Evolutionary conservation across 768 basidiomycete species (phyloP), one percentile per base, ranked within the genome.

Genomic region (Mycena haematopus): DNA sequence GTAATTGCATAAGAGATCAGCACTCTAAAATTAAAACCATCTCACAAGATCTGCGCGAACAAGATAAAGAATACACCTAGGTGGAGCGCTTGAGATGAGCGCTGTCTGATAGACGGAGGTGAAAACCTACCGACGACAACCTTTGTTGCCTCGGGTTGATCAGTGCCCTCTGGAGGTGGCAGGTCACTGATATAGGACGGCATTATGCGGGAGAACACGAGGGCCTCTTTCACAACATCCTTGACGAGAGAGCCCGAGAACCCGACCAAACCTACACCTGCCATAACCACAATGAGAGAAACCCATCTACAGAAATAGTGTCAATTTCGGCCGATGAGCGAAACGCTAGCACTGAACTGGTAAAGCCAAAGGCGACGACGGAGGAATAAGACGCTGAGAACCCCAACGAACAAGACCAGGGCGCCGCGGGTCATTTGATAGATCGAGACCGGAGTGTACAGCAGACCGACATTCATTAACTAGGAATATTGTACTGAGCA

Each of bases 391-490:
- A 99, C 95, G 53, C 90, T 92, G 68, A 99, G 85, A 58, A 92
- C 72, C 49, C 95, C 96, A 62, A 99, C 96, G 76, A 95, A 99
- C 56, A 96, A 84, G 51, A 97, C 94, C 60, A 97, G 87, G 45
- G 94, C 91, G 53, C 96, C 95, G 61, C 91, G 88, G 63, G 89
- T 93, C 95, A 97, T 96, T 76, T 97, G 96, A 80, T 93, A 99
- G 69, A 98, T 94, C 45, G 93, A 95, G 57, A 99, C 97, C 29
- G 96, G 96, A 1, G 95, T 96, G 75, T 96, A 94, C 38, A 99
- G 84, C 50, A 99, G 84, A 57, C 97, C 97, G 67, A 96, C 82
- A 72, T 97, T 97, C 97, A 99, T 98, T 67, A 97, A 72, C 84
- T 85, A 59, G 64, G 61, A 7, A 22, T 31, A 3, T 31, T 45